Percentiles rank a stretch among this genome's conserved stretches.
Evolutionary conservation across 2,329 filamentous ascomycete genomes (phyloP).

Genomic region (Pyrenophora tritici-repentis): DNA sequence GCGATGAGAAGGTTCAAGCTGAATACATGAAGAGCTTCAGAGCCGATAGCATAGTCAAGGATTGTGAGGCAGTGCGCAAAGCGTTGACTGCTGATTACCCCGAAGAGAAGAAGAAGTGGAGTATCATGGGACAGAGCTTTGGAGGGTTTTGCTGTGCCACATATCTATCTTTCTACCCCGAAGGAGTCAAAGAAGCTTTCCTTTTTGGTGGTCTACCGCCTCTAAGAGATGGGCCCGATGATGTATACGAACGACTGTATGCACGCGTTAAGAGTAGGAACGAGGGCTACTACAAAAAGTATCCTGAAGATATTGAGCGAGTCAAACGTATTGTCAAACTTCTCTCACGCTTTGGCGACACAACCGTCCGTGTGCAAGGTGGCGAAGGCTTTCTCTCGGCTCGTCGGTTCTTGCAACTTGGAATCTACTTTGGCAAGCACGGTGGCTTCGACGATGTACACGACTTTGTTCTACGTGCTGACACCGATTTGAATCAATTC

Average conservation of each 20-base stretch:
- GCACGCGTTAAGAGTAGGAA: constrained; percentile 73
- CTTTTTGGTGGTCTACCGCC: constrained; percentile 83
- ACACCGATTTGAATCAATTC: constrained; percentile 74
- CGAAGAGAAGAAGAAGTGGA: constrained; percentile 76
- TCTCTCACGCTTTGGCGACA: constrained; percentile 61
- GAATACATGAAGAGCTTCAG: constrained; percentile 83
- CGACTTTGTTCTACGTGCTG: constrained; percentile 70
- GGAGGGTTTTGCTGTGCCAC: constrained; percentile 85
- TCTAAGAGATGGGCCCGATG: constrained; percentile 70
- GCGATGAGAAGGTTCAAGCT: constrained; percentile 69
- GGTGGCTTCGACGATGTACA: constrained; percentile 49
- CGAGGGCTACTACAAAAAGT: constrained; percentile 80
- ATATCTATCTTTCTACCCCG: constrained; percentile 79
- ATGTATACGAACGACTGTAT: constrained; percentile 76
- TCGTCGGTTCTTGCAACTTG: constrained; percentile 75
- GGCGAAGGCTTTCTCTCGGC: constrained; percentile 72
- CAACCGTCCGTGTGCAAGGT: constrained; percentile 69
- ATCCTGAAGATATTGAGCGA: constrained; percentile 73
- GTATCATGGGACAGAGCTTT: constrained; percentile 87
- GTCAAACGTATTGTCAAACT: constrained; percentile 70
- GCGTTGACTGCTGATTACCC: constrained; percentile 73
- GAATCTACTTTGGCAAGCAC: constrained; percentile 77
- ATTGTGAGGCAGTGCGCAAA: constrained; percentile 83
- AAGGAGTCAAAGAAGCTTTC: constrained; percentile 80
- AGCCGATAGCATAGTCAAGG: constrained; percentile 86